phyloP scores from a whole-genome alignment of 2,329 filamentous ascomycete genomes.

The Epichloe baconii region DNA sequence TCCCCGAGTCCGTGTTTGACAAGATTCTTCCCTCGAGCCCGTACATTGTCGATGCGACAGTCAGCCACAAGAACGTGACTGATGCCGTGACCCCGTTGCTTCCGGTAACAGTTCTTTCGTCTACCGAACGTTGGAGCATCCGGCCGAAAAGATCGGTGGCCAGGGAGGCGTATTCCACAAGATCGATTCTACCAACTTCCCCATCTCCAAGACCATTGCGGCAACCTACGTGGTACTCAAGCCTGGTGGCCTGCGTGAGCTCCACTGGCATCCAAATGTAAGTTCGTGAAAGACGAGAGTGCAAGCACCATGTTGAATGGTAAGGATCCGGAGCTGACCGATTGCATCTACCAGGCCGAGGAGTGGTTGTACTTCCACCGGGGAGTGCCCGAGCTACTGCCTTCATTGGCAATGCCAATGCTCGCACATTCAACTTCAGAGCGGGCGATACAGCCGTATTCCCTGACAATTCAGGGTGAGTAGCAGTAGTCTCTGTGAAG shows the following conservation, averaged over 20 bases:
- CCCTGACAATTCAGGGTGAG: conserved; percentile 45
- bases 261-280: conserved; percentile 60
- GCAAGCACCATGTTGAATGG: too few relatives aligned
- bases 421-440: conserved; percentile 53
- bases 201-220: conserved; percentile 51
- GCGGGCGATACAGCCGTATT: conserved; percentile 57
- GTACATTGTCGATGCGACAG: conserved; percentile 47
- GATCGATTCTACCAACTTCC: conserved; percentile 56
- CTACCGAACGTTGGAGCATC: conserved; percentile 44
- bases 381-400: conserved; percentile 49
- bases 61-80: conserved; percentile 29
- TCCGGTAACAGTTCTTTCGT: conserved; percentile 48
- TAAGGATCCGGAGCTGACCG: neutral
- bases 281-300: too few relatives aligned
- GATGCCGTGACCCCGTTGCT: conserved; percentile 29
- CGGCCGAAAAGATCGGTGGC: conserved; percentile 43
- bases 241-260: conserved; percentile 48
- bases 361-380: conserved; percentile 62
- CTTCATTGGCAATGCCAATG: conserved; percentile 46
- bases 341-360: conserved; percentile 33
- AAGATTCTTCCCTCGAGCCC: conserved; percentile 43
- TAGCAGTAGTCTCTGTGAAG: conserved; percentile 10
- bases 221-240: conserved; percentile 51
- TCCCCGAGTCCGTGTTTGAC: conserved; percentile 46
- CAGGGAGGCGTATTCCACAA: conserved; percentile 49